Evolutionary conservation across 2,329 filamentous ascomycete genomes (phyloP).

Genomic region (Macrophomina tecta): DNA sequence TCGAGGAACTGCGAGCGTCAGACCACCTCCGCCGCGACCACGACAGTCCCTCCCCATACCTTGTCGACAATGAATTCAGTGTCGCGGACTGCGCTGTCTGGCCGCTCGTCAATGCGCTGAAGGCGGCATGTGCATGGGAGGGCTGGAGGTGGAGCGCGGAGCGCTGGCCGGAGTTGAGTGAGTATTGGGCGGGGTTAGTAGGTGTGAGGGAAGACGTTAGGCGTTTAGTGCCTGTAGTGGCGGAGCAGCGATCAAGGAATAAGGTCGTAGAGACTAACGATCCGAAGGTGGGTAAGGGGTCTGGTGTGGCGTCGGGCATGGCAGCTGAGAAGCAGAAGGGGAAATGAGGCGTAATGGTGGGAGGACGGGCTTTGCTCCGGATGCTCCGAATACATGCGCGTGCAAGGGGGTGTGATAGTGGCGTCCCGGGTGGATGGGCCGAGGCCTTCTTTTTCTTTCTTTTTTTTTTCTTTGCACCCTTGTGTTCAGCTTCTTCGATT

Average conservation of each 20-base stretch:
- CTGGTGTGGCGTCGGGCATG: not conserved
- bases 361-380: not conserved
- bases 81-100: slow-evolving; percentile 43
- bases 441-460: too few relatives aligned
- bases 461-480: too few relatives aligned
- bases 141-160: slow-evolving; percentile 2
- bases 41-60: slow-evolving; percentile 29
- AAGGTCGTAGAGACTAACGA: too few relatives aligned
- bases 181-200: not conserved
- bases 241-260: too few relatives aligned
- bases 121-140: slow-evolving; percentile 32
- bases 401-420: too few relatives aligned
- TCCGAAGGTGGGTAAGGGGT: too few relatives aligned
- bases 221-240: not conserved
- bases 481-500: too few relatives aligned
- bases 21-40: not conserved
- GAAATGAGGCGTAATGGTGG: not conserved
- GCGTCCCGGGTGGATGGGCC: too few relatives aligned
- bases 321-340: slow-evolving; percentile 5
- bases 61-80: slow-evolving; percentile 40
- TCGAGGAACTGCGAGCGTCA: slow-evolving; percentile 34
- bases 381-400: too few relatives aligned
- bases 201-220: not conserved
- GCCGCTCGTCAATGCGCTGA: slow-evolving; percentile 40
- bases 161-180: not conserved